phyloP scores from a whole-genome alignment of 2,329 filamentous ascomycete species.

The Dactylellina leptospora region DNA sequence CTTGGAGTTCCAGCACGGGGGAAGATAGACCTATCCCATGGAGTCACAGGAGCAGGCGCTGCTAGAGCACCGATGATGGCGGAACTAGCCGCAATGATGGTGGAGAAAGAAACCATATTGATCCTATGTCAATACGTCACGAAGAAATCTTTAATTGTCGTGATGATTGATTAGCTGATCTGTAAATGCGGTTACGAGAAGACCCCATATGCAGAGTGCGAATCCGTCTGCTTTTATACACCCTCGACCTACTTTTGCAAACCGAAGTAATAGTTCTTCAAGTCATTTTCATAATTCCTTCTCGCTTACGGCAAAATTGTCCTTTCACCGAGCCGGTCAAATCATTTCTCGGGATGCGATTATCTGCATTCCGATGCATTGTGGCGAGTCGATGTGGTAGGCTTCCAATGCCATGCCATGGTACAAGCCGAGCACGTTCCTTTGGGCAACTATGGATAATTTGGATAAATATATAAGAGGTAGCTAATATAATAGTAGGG shows the following conservation, averaged over 20 bases:
- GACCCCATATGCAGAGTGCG: neutral
- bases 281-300: too few relatives aligned
- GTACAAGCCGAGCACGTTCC: conserved; percentile 31
- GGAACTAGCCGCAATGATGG: conserved; percentile 52
- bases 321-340: neutral
- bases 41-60: conserved; percentile 59
- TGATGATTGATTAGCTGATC: conserved; percentile 8
- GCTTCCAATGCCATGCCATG: conserved; percentile 32
- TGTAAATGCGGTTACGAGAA: too few relatives aligned
- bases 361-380: conserved; percentile 31
- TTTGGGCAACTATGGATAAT: conserved; percentile 45
- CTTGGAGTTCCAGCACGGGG: conserved; percentile 62
- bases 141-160: conserved; percentile 11
- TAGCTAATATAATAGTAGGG: conserved; percentile 24
- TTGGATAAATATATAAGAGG: conserved; percentile 52
- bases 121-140: conserved; percentile 4
- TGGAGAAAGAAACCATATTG: conserved; percentile 50
- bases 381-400: conserved; percentile 30
- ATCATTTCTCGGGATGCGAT: conserved; percentile 35
- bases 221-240: conserved; percentile 30
- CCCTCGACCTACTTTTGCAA: too few relatives aligned
- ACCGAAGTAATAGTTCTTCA: too few relatives aligned
- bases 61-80: conserved; percentile 60
- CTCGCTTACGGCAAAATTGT: too few relatives aligned
- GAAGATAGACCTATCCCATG: conserved; percentile 55